A percentile compares a stretch with the other conserved stretches of the same genome.
These are phyloP conservation scores for Globisporangium canariense DNA, from an alignment of 352 stramenopile species.

Conservation along the genomic window DNA sequence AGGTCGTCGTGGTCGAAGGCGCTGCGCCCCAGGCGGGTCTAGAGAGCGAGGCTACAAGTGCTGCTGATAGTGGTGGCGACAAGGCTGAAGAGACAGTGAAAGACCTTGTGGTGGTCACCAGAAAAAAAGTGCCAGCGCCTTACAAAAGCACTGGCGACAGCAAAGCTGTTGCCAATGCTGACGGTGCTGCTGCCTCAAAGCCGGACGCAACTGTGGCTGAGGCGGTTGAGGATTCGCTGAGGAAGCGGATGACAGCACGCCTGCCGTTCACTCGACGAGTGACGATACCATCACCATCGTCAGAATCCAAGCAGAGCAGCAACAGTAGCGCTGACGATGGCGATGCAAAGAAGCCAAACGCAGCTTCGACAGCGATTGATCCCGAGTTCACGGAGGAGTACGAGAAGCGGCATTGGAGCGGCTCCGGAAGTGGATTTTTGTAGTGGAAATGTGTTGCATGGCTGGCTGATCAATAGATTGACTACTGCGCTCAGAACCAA, in stretches of 20 bases:
- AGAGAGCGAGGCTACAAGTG: not conserved
- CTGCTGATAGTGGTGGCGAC: not conserved
- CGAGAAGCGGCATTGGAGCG: slow-evolving; percentile 41
- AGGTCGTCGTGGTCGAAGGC: slow-evolving; percentile 31
- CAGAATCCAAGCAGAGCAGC: not conserved
- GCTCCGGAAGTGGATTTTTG: slow-evolving; percentile 38
- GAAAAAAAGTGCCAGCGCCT: slow-evolving; percentile 2
- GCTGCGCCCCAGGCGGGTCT: not conserved
- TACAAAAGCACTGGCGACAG: not conserved
- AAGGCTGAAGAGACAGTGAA: slow-evolving; percentile 2
- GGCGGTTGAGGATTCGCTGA: not conserved
- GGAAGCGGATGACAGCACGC: slow-evolving; percentile 3
- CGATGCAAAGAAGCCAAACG: not conserved
- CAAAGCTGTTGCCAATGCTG: too few relatives aligned
- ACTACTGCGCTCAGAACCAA: too few relatives aligned
- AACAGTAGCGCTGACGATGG: not conserved
- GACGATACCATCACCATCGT: not conserved
- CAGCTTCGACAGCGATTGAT: not conserved
- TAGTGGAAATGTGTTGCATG: slow-evolving; percentile 4
- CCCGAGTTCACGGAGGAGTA: slow-evolving; percentile 29
- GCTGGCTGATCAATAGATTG: too few relatives aligned
- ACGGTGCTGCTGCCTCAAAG: not conserved
- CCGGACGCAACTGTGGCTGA: not conserved
- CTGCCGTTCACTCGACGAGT: slow-evolving; percentile 9
- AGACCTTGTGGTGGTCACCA: slow-evolving; percentile 7